Conservation (phyloP, 306 rosid species). For the Casuarina glauca region DNA sequence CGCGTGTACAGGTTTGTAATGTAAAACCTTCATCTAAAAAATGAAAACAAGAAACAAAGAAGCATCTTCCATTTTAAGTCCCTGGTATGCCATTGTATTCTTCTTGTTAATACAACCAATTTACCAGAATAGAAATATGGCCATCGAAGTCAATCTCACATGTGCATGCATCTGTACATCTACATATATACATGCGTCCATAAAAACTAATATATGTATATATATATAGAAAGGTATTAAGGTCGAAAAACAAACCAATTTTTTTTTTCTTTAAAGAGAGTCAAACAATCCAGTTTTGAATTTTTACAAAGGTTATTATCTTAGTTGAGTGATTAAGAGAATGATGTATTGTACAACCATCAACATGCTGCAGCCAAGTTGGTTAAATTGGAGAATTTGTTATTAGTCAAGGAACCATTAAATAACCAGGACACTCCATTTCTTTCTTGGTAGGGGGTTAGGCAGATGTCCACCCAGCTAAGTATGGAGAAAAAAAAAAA, state of each 20-base stretch:
- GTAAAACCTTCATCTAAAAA: background rate
- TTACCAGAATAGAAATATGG: background rate
- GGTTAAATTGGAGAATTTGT: background rate
- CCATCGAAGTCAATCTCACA: background rate
- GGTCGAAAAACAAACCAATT: too few species aligned
- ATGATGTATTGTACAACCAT: background rate
- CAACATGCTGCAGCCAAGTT: background rate
- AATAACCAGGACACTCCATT: background rate
- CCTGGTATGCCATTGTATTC: background rate
- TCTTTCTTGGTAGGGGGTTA: background rate
- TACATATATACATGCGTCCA: too few species aligned
- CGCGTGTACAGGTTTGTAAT: background rate
- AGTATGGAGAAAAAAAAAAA: too few species aligned
- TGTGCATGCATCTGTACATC: too few species aligned
- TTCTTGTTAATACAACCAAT: background rate
- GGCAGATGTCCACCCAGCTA: background rate
- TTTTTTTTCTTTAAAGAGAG: background rate
- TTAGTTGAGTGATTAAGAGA: background rate
- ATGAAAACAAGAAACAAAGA: background rate
- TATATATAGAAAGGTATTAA: too few species aligned
- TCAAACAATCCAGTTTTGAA: background rate
- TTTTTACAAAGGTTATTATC: background rate
- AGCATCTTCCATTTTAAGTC: background rate
- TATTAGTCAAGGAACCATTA: too few species aligned
- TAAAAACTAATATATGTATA: too few species aligned